Evolutionary conservation across 768 basidiomycete genomes (phyloP), one percentile per base, ranked within the genome.

Genomic region (Boletus reticuloceps): DNA sequence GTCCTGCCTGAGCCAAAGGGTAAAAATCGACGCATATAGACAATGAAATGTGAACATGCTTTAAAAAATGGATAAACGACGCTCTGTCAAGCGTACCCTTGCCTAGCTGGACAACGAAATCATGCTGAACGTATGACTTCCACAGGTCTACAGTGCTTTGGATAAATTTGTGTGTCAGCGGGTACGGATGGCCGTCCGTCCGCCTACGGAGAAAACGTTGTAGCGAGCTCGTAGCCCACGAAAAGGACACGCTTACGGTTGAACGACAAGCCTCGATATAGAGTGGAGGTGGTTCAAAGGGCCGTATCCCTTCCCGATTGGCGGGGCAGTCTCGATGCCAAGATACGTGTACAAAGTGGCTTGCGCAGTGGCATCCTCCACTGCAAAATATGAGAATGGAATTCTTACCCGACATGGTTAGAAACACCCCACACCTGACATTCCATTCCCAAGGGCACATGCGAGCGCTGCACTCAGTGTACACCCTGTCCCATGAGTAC

Each of bases 401-500:
- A 3, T 25, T 25, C 29, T 38, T 14, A 14, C 1, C 1, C 10
- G 25, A 31, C 5, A 44, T 40, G 10, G n/a, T 16, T 12, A 9
- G 36, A 37, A 27, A 58, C 11, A n/a, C 60, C 56, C 32, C 37
- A 78, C 80, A 65, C 48, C 79, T 76, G 56, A n/a, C 58, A 47
- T 10, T 57, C 60, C 54, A 82, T 84, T 43, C 4, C 82, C 87
- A 16, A 94, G 73, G 6, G 77, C 77, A 51, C 83, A 84, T 3
- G 86, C 86, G 17, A 96, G 79, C 0, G 92, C 90, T 0, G 94
- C 85, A 44, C 85, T 87, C n/a, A 97, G 75, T 0, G 94, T 97
- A 68, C 94, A 97, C 2, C 94, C 94, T 0, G 94, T 97, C 1
- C 94, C 94, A 65, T 96, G 94, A 0, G 94, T 97, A 60, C 78